Conservation (phyloP, 179 eudicot species). For the Silene noctiflora region DNA sequence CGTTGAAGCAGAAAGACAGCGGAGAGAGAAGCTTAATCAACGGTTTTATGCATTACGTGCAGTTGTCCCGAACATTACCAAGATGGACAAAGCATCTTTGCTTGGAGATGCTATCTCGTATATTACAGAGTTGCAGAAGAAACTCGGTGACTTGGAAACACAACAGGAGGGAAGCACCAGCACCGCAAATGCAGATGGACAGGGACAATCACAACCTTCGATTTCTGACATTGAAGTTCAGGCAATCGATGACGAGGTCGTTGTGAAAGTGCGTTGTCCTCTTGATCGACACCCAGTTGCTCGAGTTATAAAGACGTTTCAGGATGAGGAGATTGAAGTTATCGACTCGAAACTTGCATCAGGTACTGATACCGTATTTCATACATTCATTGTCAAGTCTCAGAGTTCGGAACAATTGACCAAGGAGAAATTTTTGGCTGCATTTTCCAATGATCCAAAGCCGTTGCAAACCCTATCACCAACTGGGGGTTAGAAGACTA, state of each 20-base stretch:
- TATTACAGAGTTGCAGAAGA: slow-evolving; percentile 82
- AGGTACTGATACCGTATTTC: slow-evolving; percentile 58
- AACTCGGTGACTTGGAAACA: slow-evolving; percentile 65
- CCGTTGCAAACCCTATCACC: slow-evolving; percentile 34
- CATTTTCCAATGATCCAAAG: slow-evolving; percentile 44
- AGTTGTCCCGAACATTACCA: slow-evolving; percentile 85
- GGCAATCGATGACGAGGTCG: slow-evolving; percentile 42
- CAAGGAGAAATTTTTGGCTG: slow-evolving; percentile 60
- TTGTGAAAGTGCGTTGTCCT: slow-evolving; percentile 53
- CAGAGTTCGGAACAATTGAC: slow-evolving; percentile 49
- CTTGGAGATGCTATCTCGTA: slow-evolving; percentile 86
- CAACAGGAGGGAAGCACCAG: slow-evolving; percentile 43
- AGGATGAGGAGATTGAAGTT: slow-evolving; percentile 43
- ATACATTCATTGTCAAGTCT: slow-evolving; percentile 64
- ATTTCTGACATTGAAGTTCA: slow-evolving; percentile 43
- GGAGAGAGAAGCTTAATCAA: slow-evolving; percentile 88
- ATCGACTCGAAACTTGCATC: slow-evolving; percentile 55
- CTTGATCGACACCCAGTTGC: slow-evolving; percentile 64
- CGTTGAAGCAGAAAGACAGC: slow-evolving; percentile 87
- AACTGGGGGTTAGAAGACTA: slow-evolving; percentile 27
- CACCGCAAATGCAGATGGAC: slow-evolving; percentile 27
- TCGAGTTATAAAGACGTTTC: slow-evolving; percentile 45
- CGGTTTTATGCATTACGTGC: slow-evolving; percentile 85
- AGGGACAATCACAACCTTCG: slow-evolving; percentile 14
- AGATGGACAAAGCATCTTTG: slow-evolving; percentile 90